These are phyloP conservation scores for Endoconidiophora laricicola DNA, from an alignment of 2,329 filamentous ascomycete species.

Conservation along the genomic window DNA sequence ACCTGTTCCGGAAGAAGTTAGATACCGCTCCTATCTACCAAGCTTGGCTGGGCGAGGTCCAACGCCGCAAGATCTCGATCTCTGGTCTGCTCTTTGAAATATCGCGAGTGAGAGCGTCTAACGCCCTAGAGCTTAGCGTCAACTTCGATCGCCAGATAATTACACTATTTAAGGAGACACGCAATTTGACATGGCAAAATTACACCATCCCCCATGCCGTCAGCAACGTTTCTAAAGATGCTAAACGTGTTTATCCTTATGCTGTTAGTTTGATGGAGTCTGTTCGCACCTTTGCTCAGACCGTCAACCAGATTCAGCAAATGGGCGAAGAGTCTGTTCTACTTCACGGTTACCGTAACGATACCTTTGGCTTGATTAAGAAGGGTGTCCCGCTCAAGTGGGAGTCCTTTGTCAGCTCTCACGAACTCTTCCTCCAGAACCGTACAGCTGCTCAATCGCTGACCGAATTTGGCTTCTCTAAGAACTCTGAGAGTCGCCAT, in stretches of 20 bases:
- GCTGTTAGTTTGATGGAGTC: slow-evolving; percentile 98
- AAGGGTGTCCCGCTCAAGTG: slow-evolving; percentile 85
- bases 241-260: slow-evolving; percentile 95
- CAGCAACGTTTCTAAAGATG: slow-evolving; percentile 91
- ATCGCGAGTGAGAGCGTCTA: slow-evolving; percentile 71
- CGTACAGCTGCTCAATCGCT: slow-evolving; percentile 29
- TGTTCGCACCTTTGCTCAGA: slow-evolving; percentile 84
- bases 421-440: slow-evolving; percentile 59
- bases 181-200: slow-evolving; percentile 88
- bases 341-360: slow-evolving; percentile 79
- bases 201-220: slow-evolving; percentile 89
- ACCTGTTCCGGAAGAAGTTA: slow-evolving; percentile 88
- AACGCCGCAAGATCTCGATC: slow-evolving; percentile 76
- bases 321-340: slow-evolving; percentile 82
- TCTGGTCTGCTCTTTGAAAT: slow-evolving; percentile 86
- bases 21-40: slow-evolving; percentile 90
- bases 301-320: slow-evolving; percentile 61
- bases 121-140: slow-evolving; percentile 70
- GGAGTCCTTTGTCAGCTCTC: slow-evolving; percentile 96
- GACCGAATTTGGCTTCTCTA: slow-evolving; percentile 27
- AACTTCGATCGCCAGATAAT: slow-evolving; percentile 98
- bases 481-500: slow-evolving; percentile 70
- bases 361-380: slow-evolving; percentile 64
- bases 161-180: slow-evolving; percentile 93
- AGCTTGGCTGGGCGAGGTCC: slow-evolving; percentile 84